Conservation (phyloP, 306 rosid genomes). For the Lablab purpureus region DNA sequence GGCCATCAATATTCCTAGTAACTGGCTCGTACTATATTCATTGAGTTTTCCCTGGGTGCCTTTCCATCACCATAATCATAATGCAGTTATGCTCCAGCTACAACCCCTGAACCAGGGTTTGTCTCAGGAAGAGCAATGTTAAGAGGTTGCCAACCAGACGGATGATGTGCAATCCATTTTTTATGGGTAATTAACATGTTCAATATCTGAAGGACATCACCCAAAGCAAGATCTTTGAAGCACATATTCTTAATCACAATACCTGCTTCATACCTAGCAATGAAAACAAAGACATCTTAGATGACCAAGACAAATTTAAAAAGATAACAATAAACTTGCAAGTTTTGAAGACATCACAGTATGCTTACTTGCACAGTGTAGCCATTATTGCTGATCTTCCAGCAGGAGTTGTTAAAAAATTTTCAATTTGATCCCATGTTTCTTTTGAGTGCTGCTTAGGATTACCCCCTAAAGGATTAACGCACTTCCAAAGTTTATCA, state of each 20-base stretch:
- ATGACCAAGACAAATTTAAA: conserved; percentile 7
- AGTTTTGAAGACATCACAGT: neutral
- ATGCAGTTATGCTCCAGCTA: conserved; percentile 31
- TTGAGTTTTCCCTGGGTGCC: conserved; percentile 40
- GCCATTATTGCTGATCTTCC: conserved; percentile 76
- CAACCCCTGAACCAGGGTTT: conserved; percentile 50
- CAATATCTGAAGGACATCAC: conserved; percentile 74
- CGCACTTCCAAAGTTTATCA: conserved; percentile 82
- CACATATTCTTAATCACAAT: conserved; percentile 67
- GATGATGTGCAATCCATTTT: conserved; percentile 83
- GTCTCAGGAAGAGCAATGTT: conserved; percentile 64
- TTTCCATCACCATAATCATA: conserved; percentile 41
- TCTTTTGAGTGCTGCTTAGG: conserved; percentile 64
- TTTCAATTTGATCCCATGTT: conserved; percentile 69
- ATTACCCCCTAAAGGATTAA: conserved; percentile 69
- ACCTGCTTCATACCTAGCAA: conserved; percentile 90
- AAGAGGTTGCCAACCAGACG: conserved; percentile 95
- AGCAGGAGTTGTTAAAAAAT: conserved; percentile 62
- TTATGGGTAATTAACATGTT: conserved; percentile 62
- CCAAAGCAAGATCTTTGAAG: conserved; percentile 68
- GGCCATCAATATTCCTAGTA: conserved; percentile 30
- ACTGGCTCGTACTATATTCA: conserved; percentile 43
- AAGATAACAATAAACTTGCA: conserved; percentile 38
- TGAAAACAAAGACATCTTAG: conserved; percentile 23
- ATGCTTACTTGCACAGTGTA: conserved; percentile 76